Conservation (phyloP, 2,329 filamentous ascomycete species). For the Colletotrichum sidae region DNA sequence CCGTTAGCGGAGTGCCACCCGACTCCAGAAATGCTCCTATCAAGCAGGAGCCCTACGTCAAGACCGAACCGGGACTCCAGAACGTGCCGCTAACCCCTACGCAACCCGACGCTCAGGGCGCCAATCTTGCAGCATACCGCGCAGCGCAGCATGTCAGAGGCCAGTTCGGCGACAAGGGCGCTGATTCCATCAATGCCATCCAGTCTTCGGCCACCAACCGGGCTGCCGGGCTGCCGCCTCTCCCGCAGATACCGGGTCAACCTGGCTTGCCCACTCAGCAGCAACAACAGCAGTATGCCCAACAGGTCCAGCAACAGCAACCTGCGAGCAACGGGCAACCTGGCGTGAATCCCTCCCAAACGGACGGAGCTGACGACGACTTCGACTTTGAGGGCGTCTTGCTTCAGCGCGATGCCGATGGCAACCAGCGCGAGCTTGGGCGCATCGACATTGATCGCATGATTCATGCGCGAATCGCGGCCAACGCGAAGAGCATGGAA, state of each 20-base stretch:
- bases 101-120: conserved; percentile 42
- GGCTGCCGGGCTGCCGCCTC: conserved; percentile 45
- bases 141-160: conserved; percentile 68
- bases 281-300: conserved; percentile 5
- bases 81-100: conserved; percentile 34
- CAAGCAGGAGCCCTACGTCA: conserved; percentile 60
- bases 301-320: conserved; percentile 44
- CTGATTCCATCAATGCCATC: conserved; percentile 74
- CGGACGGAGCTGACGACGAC: conserved; percentile 77
- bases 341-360: conserved; percentile 58
- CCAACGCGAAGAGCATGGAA: conserved; percentile 76
- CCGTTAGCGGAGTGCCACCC: conserved; percentile 35
- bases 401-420: conserved; percentile 65
- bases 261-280: conserved; percentile 40
- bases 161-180: conserved; percentile 73
- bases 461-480: conserved; percentile 75
- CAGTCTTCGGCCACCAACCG: conserved; percentile 54
- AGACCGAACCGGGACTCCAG: conserved; percentile 58
- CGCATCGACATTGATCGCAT: conserved; percentile 74
- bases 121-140: conserved; percentile 61
- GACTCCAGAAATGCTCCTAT: conserved; percentile 56
- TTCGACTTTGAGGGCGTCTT: conserved; percentile 70
- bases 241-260: conserved; percentile 43
- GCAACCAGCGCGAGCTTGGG: conserved; percentile 66
- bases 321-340: conserved; percentile 40